A percentile compares a stretch with the other conserved stretches of the same genome.
These are phyloP conservation scores for Thraustochytrium sp. DNA, from an alignment of 352 stramenopile genomes.

Conservation along the genomic window DNA sequence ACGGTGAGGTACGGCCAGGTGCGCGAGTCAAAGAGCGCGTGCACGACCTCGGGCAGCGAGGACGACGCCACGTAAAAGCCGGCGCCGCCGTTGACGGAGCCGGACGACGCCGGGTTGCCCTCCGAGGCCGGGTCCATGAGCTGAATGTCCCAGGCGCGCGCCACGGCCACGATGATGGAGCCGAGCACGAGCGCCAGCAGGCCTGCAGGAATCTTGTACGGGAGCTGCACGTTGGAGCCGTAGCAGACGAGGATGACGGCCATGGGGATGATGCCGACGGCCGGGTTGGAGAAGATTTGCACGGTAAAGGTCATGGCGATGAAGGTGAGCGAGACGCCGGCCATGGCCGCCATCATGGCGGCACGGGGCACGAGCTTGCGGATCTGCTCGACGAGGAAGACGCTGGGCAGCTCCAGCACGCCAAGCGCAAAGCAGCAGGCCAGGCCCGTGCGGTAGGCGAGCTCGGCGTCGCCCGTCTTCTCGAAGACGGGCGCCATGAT, in stretches of 20 bases:
- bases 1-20: constrained; percentile 56
- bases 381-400: constrained; percentile 51
- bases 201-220: constrained; percentile 53
- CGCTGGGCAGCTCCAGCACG: constrained; percentile 50
- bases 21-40: constrained; percentile 41
- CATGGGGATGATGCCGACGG: constrained; percentile 52
- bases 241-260: constrained; percentile 56
- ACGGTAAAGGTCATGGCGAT: constrained; percentile 57
- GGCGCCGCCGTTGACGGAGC: neutral
- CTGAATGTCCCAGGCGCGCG: neutral
- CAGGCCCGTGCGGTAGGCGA: constrained; percentile 50
- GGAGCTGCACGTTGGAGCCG: constrained; percentile 54
- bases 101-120: neutral
- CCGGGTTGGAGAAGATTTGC: constrained; percentile 55
- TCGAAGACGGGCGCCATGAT: constrained; percentile 56
- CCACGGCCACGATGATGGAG: constrained; percentile 12
- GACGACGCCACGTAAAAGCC: neutral
- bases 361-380: constrained; percentile 51
- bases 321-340: constrained; percentile 53
- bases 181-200: constrained; percentile 52
- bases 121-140: constrained; percentile 20
- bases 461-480: constrained; percentile 46
- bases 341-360: constrained; percentile 54
- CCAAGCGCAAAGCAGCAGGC: constrained; percentile 54
- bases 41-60: constrained; percentile 10